Evolutionary conservation across 805 yeast genomes (phyloP).

Genomic region (Saccharomycopsis microspora): DNA sequence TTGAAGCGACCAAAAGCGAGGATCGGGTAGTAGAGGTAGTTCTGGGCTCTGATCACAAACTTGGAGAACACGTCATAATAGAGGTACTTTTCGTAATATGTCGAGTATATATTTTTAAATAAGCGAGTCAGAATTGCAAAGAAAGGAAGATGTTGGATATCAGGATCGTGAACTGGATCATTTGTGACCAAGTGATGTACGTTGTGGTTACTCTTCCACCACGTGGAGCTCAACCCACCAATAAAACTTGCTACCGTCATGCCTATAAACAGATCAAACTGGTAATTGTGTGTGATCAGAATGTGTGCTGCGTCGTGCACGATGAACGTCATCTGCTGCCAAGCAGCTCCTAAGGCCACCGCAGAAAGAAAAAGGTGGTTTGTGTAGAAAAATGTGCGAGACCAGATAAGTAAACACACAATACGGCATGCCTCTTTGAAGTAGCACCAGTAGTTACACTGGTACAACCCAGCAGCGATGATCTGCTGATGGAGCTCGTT

Average conservation of each 20-base stretch:
- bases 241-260: constrained; percentile 61
- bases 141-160: constrained; percentile 85
- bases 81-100: constrained; percentile 61
- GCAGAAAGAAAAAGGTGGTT: constrained; percentile 47
- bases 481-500: constrained; percentile 46
- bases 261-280: constrained; percentile 64
- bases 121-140: constrained; percentile 74
- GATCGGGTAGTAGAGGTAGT: constrained; percentile 65
- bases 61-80: constrained; percentile 61
- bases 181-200: constrained; percentile 90
- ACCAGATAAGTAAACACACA: constrained; percentile 35
- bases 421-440: constrained; percentile 59
- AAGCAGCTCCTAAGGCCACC: constrained; percentile 53
- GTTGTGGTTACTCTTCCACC: constrained; percentile 94
- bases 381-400: constrained; percentile 36
- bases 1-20: constrained; percentile 79
- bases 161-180: constrained; percentile 91
- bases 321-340: constrained; percentile 85
- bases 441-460: constrained; percentile 67
- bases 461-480: constrained; percentile 48
- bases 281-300: constrained; percentile 71
- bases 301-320: constrained; percentile 90
- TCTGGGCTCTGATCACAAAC: constrained; percentile 48
- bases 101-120: constrained; percentile 61
- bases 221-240: constrained; percentile 85